phyloP scores from a whole-genome alignment of 768 basidiomycete genomes.

The Hypholoma sublateritium region DNA sequence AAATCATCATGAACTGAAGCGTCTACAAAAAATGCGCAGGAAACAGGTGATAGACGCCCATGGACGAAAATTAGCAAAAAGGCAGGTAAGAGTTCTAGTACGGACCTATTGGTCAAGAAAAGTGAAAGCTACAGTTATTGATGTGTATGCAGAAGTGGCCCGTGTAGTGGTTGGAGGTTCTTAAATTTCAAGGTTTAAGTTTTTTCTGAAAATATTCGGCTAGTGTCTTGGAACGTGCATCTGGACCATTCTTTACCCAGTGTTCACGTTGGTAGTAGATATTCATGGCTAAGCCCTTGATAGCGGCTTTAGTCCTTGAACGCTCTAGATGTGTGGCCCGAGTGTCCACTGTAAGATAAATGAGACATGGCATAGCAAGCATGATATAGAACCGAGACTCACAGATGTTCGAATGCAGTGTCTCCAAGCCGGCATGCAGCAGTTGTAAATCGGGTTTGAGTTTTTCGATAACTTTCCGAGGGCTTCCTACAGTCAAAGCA shows the following conservation, averaged over 20 bases:
- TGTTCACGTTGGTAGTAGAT: conserved; percentile 57
- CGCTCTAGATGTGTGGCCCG: conserved; percentile 77
- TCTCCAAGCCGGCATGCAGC: conserved; percentile 47
- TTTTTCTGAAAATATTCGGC: conserved; percentile 25
- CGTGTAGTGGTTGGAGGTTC: not conserved
- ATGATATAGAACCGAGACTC: conserved; percentile 22
- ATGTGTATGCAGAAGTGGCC: no score
- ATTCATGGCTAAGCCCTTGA: conserved; percentile 65
- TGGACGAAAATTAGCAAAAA: not conserved
- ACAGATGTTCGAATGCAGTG: conserved; percentile 64
- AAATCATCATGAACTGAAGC: no score
- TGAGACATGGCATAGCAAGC: not conserved
- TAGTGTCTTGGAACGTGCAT: conserved; percentile 16
- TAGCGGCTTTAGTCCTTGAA: conserved; percentile 66
- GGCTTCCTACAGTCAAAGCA: conserved; percentile 5
- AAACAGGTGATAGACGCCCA: not conserved
- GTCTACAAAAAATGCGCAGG: no score
- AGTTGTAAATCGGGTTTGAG: conserved; percentile 45
- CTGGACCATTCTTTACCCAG: conserved; percentile 19
- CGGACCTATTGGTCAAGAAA: no score
- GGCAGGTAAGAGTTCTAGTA: no score
- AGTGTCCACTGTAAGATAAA: conserved; percentile 52
- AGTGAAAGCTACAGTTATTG: no score
- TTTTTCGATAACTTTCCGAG: conserved; percentile 22
- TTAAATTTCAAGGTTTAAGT: conserved; percentile 10